Evolutionary conservation across 108 stramenopile genomes (phyloP).

Genomic region (Cyclostephanos invisitatus): DNA sequence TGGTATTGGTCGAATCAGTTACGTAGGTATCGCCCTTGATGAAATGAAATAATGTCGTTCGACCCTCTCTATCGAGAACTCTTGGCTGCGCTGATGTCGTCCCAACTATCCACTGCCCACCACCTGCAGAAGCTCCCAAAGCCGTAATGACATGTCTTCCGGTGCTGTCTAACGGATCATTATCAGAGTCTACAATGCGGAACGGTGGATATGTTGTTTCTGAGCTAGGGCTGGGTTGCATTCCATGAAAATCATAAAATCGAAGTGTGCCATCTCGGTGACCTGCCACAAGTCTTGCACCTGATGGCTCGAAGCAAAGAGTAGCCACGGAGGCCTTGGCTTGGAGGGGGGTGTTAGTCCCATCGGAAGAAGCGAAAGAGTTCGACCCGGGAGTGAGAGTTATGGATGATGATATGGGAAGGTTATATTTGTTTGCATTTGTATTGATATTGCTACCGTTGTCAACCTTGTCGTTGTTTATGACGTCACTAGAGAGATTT

Average conservation of each 20-base stretch:
- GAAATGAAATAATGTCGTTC: constrained; percentile 68
- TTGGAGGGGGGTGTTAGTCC: constrained; percentile 42
- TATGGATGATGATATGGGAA: constrained; percentile 46
- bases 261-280: constrained; percentile 67
- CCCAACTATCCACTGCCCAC: constrained; percentile 79
- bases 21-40: constrained; percentile 89
- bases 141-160: constrained; percentile 48
- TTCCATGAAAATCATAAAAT: constrained; percentile 88
- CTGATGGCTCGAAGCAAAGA: constrained; percentile 77
- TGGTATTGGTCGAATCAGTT: constrained; percentile 78
- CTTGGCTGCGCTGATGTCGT: constrained; percentile 81
- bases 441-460: constrained; percentile 14
- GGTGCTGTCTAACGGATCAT: constrained; percentile 47
- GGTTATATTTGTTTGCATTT: constrained; percentile 26
- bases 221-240: constrained; percentile 47
- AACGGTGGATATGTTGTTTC: constrained; percentile 39
- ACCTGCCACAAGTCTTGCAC: constrained; percentile 84
- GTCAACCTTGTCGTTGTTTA: constrained; percentile 14
- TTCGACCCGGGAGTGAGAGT: constrained; percentile 43
- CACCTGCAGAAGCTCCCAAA: constrained; percentile 50
- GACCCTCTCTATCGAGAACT: constrained; percentile 82
- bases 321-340: constrained; percentile 44
- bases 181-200: constrained; percentile 47
- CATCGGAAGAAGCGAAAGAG: constrained; percentile 48
- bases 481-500: background rate